A percentile compares a stretch with the other conserved stretches of the same genome.
Evolutionary conservation across 768 basidiomycete genomes (phyloP).

Genomic region (Mrakia blollopis): DNA sequence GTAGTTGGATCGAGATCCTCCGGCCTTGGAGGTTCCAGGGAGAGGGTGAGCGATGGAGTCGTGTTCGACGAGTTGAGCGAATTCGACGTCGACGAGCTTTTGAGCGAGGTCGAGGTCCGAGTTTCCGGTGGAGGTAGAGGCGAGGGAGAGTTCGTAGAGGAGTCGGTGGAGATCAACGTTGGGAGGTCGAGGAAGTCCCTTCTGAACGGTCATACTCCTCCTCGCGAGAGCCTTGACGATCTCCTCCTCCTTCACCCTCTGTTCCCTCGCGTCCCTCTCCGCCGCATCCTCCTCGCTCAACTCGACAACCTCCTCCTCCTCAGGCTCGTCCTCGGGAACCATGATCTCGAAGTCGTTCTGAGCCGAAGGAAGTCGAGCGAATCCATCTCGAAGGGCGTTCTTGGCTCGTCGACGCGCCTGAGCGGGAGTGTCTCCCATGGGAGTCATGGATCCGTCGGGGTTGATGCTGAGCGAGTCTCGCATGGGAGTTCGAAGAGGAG

Average conservation of each 20-base stretch:
- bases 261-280: conserved; percentile 74
- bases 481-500: conserved; percentile 89
- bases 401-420: conserved; percentile 61
- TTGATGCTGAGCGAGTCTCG: conserved; percentile 91
- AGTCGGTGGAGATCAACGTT: conserved; percentile 68
- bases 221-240: conserved; percentile 73
- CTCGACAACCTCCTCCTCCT: conserved; percentile 44
- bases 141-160: conserved; percentile 53
- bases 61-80: conserved; percentile 73
- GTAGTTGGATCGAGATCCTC: conserved; percentile 55
- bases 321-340: conserved; percentile 72
- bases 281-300: conserved; percentile 81
- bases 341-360: conserved; percentile 97
- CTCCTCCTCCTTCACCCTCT: conserved; percentile 65
- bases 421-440: conserved; percentile 64
- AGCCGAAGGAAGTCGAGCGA: conserved; percentile 77
- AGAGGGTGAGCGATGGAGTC: conserved; percentile 82
- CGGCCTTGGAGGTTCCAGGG: conserved; percentile 81
- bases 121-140: conserved; percentile 37
- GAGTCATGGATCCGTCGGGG: conserved; percentile 53
- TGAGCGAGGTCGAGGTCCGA: conserved; percentile 53
- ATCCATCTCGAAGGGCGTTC: conserved; percentile 71
- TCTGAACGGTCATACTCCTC: conserved; percentile 73
- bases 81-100: conserved; percentile 67
- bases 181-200: conserved; percentile 75